Evolutionary conservation across 179 eudicot genomes (phyloP), one percentile per base, ranked within the genome.

Genomic region (Silene vulgaris): DNA sequence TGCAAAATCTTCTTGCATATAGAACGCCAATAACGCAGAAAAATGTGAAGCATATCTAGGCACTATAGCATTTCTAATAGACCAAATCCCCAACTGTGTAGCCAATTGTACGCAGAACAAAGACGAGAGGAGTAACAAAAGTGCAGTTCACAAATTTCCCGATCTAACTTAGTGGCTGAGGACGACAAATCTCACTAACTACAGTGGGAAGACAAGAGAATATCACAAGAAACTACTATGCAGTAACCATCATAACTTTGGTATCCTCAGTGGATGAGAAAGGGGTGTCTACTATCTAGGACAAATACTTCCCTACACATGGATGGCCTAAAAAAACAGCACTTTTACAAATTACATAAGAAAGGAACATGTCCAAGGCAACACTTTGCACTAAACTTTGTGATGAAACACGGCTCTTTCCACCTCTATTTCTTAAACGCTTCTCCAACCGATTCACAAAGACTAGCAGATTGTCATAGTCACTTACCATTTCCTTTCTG

Each of bases 321-420:
- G 48, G 48, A 68, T 7, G 29, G 72, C 72, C 29, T 37, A 17
- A 68, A 4, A 43, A 43, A 17, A 68, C 0, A 21, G 40, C 19
- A 56, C 56, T 68, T 40, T 1, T 16, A 35, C 56, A 68, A 11
- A 12, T 1, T 16, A 35, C 56, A 68, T 20, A 12, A 40, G 56
- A 68, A 68, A 68, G 54, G 72, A 67, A 20, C 72, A 40, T 68
- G 56, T 68, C 56, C 52, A 67, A 67, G 14, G 52, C 13, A 67
- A 67, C 71, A 32, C 71, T 67, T 28, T 16, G 54, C 12, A 59
- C n/a, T 40, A 75, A 52, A 29, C 20, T 64, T 16, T 74, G 50
- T 65, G 20, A 28, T 4, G 45, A 63, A 63, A 64, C 26, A 21
- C 26, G 0, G 14, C 32, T 50, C 64, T 66, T 66, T 52, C 28